A percentile compares a stretch with the other conserved stretches of the same genome.
Evolutionary conservation across 2,329 filamentous ascomycete genomes (phyloP).

Genomic region (Fusarium succisae): DNA sequence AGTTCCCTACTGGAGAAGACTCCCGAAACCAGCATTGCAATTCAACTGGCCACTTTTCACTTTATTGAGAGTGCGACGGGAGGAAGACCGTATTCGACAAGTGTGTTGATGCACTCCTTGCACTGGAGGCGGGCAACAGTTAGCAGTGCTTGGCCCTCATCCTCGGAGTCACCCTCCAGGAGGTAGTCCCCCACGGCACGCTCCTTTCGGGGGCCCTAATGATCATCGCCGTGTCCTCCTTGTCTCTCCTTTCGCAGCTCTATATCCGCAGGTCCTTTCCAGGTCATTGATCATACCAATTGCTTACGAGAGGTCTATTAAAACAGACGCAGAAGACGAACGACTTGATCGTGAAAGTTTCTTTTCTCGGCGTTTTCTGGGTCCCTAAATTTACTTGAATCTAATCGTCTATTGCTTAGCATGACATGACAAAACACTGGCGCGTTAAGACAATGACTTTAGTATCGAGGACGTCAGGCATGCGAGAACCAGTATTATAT

Average conservation of each 20-base stretch:
- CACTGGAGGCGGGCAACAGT: no score
- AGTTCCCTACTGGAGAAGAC: conserved; percentile 28
- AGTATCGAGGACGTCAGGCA: background rate
- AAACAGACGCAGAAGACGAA: background rate
- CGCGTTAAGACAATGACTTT: background rate
- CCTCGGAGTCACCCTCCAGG: background rate
- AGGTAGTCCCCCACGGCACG: background rate
- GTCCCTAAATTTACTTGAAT: background rate
- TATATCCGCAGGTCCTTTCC: background rate
- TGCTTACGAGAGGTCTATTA: background rate
- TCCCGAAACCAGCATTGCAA: conserved; percentile 41
- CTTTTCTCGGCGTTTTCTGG: background rate
- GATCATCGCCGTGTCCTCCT: background rate
- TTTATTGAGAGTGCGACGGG: conserved; percentile 39
- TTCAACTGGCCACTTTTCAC: conserved; percentile 32
- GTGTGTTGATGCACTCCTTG: no score
- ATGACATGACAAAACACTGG: no score
- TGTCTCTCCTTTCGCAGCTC: background rate
- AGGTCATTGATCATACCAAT: no score
- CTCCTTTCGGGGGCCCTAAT: background rate
- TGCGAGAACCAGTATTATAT: no score
- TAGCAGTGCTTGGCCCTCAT: background rate
- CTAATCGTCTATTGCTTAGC: accelerated
- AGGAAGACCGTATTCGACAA: background rate
- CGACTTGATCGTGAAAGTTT: background rate